A percentile compares a stretch with the other conserved stretches of the same genome.
Evolutionary conservation across 805 yeast species (phyloP).

Genomic region (Wickerhamiella sorbophila): DNA sequence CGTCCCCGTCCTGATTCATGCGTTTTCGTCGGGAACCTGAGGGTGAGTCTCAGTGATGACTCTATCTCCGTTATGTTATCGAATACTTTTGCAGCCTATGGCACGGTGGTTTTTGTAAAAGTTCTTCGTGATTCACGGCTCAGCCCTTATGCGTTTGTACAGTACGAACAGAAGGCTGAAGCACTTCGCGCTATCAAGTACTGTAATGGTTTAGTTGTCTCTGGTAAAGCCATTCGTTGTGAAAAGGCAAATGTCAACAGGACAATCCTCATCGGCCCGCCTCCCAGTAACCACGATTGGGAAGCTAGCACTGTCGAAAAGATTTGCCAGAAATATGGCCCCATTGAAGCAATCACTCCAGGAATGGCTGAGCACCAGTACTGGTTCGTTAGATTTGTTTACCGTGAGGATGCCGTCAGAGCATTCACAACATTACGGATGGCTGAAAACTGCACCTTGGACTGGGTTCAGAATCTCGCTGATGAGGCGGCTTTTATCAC

Average conservation of each 20-base stretch:
- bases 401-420: conserved; percentile 74
- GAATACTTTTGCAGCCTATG: conserved; percentile 56
- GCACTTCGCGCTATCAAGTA: conserved; percentile 26
- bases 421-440: conserved; percentile 41
- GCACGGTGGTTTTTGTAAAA: conserved; percentile 56
- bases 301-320: conserved; percentile 15
- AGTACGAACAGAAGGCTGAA: conserved; percentile 55
- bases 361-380: conserved; percentile 20
- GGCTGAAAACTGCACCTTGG: neutral
- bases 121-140: conserved; percentile 69
- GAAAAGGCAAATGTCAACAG: conserved; percentile 87
- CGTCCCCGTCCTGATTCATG: neutral
- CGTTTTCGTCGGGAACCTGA: neutral
- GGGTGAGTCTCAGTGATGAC: conserved; percentile 37
- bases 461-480: conserved; percentile 8
- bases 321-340: conserved; percentile 34
- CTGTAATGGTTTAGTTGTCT: neutral
- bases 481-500: neutral
- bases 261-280: conserved; percentile 47
- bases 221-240: conserved; percentile 65
- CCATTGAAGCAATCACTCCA: conserved; percentile 50
- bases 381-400: conserved; percentile 71
- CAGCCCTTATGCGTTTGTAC: conserved; percentile 89
- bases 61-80: conserved; percentile 56
- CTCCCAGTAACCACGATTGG: neutral